Evolutionary conservation across 768 basidiomycete species (phyloP).

Genomic region (Sutorius australiensis): DNA sequence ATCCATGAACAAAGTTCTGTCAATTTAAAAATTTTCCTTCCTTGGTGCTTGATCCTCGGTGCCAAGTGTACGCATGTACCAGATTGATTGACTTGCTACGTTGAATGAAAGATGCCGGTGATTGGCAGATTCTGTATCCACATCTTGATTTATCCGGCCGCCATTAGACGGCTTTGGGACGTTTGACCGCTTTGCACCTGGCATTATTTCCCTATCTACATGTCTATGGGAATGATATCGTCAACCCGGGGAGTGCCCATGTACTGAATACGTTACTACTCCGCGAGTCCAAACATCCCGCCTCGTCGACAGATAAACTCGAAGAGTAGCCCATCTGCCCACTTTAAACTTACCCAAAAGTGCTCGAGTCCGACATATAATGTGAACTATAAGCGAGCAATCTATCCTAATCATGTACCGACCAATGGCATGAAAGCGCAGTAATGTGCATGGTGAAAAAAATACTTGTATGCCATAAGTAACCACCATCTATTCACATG

Average conservation of each 20-base stretch:
- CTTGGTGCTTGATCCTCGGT: background rate
- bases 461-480: slow-evolving; percentile 12
- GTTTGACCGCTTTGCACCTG: background rate
- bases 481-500: slow-evolving; percentile 15
- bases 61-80: background rate
- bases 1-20: too few relatives aligned
- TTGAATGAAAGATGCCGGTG: background rate
- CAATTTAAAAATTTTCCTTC: background rate
- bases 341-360: background rate
- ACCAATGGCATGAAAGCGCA: slow-evolving; percentile 9
- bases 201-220: background rate
- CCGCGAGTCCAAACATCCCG: background rate
- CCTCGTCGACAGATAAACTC: background rate
- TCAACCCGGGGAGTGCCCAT: background rate
- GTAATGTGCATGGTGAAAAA: slow-evolving; percentile 3
- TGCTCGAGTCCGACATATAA: slow-evolving; percentile 17
- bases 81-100: background rate
- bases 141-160: background rate
- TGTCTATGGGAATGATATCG: background rate
- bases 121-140: background rate
- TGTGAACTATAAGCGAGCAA: slow-evolving; percentile 22
- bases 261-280: background rate
- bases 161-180: background rate
- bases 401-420: slow-evolving; percentile 11
- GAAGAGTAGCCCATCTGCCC: slow-evolving; percentile 1